Evolutionary conservation across 1,284 basidiomycete species (phyloP), one percentile per base, ranked within the genome.

Genomic region (Mycena sp.): DNA sequence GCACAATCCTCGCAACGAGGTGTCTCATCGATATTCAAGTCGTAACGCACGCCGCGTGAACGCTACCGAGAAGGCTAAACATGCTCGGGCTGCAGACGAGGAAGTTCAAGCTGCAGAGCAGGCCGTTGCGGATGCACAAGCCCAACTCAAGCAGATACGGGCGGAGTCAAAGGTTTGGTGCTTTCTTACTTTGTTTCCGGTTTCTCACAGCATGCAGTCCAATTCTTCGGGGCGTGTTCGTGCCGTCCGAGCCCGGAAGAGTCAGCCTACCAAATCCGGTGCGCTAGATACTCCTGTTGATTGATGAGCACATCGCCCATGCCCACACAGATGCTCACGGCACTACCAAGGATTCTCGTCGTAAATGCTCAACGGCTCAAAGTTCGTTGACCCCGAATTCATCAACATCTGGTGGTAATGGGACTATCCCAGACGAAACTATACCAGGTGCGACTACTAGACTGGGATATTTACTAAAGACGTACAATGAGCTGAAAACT

Each of bases 251-350:
- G 21, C 41, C 40, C 52, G 41, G 40, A 54, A 30, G 29, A 35
- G 14, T 35, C 52, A 54, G 29, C 52, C 52, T 54, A 30, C 38
- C 41, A 44, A 54, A 44, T 44, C 38, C 40, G 32, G 52, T 43
- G 41, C 16, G 41, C 43, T 54, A 25, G 28, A 44, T 54, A 21
- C 29, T 44, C 30, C 11, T 30, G 6, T 17, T 44, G 11, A 30
- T 35, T 44, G 29, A 44, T 28, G 28, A 40, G 52, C 38, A 43
- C 52, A 6, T 43, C 41, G 52, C 52, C 44, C 41, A 54, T 38
- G 38, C 50, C 32, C 32, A 50, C 16, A 23, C 32, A 37, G 32
- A 37, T 38, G 32, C 12, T 50, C 30, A 50, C 49, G 21, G 45
- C 28, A 19, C 26, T 28, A 48, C 45, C 45, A 37, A 50, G 30